A percentile compares a stretch with the other conserved stretches of the same genome.
Conservation (phyloP, 2,329 filamentous ascomycete species). For the Alternaria triticimaculans region DNA sequence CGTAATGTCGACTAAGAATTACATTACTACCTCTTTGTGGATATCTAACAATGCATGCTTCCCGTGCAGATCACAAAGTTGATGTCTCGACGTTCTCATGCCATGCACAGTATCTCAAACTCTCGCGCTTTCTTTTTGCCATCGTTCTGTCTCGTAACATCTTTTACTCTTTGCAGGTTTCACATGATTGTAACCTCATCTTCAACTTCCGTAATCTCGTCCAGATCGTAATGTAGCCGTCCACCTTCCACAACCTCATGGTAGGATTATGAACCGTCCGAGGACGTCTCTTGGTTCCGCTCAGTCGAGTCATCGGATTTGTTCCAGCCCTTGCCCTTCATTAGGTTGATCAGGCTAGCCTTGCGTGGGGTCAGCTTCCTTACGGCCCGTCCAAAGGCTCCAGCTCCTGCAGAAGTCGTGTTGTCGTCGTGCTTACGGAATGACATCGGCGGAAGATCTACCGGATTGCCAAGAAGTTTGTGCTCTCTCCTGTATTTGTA, state of each 20-base stretch:
- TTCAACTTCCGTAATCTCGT: neutral
- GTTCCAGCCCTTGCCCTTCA: constrained; percentile 44
- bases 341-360: constrained; percentile 42
- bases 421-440: constrained; percentile 31
- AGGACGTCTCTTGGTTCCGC: constrained; percentile 8
- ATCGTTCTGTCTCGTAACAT: constrained; percentile 1
- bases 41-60: neutral
- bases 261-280: constrained; percentile 2
- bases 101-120: neutral
- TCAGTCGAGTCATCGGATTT: constrained; percentile 16
- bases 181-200: neutral
- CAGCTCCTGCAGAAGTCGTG: constrained; percentile 18
- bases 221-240: neutral
- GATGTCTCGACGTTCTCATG: neutral
- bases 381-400: constrained; percentile 39
- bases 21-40: neutral
- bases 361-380: constrained; percentile 46
- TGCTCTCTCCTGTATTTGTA: constrained; percentile 41
- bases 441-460: constrained; percentile 21
- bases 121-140: neutral
- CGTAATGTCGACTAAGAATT: neutral
- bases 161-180: neutral
- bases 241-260: neutral
- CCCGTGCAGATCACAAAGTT: neutral
- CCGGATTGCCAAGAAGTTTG: constrained; percentile 28